Conservation (phyloP, 805 yeast species). For the Babjeviella inositovora region DNA sequence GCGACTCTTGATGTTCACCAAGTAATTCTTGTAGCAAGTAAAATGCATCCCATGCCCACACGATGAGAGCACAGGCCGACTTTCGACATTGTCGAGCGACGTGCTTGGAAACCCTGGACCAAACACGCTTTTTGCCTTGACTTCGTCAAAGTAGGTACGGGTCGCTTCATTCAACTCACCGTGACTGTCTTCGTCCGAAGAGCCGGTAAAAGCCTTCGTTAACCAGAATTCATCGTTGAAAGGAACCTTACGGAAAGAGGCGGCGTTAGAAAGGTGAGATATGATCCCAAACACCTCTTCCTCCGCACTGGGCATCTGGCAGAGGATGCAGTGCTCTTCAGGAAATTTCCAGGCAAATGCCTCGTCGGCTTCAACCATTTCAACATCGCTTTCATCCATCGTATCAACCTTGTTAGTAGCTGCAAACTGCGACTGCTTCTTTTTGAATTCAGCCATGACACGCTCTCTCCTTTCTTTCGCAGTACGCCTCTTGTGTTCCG, state of each 20-base stretch:
- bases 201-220: constrained; percentile 40
- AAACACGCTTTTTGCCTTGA: constrained; percentile 22
- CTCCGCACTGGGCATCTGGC: constrained; percentile 59
- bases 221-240: constrained; percentile 51
- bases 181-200: constrained; percentile 9
- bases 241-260: constrained; percentile 51
- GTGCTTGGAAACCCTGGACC: constrained; percentile 59
- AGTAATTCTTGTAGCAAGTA: constrained; percentile 53
- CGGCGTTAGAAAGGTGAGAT: constrained; percentile 38
- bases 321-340: constrained; percentile 59
- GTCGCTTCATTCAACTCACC: constrained; percentile 1
- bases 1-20: constrained; percentile 35
- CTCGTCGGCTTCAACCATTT: constrained; percentile 18
- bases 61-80: constrained; percentile 40
- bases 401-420: constrained; percentile 23
- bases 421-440: constrained; percentile 66
- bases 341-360: constrained; percentile 47
- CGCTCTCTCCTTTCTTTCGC: constrained; percentile 61
- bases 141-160: constrained; percentile 16
- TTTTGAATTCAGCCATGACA: constrained; percentile 63
- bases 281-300: constrained; percentile 67
- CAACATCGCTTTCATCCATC: constrained; percentile 20
- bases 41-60: constrained; percentile 95
- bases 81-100: constrained; percentile 15
- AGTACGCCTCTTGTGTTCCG: constrained; percentile 42